These are phyloP conservation scores for Chrysoporthe puriensis DNA, from an alignment of 2,329 filamentous ascomycete species.

Conservation along the genomic window DNA sequence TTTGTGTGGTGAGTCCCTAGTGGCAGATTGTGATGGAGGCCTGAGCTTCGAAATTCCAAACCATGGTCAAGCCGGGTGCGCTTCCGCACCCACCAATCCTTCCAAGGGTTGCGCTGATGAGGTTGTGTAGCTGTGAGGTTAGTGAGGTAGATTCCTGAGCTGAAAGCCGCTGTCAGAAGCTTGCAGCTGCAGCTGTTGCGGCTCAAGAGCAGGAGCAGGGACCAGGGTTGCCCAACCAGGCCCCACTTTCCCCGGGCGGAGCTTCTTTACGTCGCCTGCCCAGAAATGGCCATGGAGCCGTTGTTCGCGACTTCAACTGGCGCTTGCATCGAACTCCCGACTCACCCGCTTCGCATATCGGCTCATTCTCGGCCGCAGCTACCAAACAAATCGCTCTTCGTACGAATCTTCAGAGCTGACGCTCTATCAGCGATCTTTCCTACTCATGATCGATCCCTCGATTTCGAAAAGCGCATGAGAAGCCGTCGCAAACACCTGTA, in stretches of 20 bases:
- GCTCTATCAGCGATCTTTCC: not conserved
- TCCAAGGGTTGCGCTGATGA: not conserved
- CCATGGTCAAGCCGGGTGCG: slow-evolving; percentile 8
- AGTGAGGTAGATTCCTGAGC: not conserved
- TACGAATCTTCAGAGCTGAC: too few species aligned
- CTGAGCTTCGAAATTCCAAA: not conserved
- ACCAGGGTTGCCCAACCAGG: not conserved
- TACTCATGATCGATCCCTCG: not conserved
- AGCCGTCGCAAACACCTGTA: not conserved
- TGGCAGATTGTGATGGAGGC: not conserved
- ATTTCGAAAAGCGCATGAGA: not conserved
- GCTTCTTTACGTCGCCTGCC: not conserved
- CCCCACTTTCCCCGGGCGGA: slow-evolving; percentile 2
- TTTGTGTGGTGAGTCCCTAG: not conserved
- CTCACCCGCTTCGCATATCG: not conserved
- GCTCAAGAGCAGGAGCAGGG: slow-evolving; percentile 13
- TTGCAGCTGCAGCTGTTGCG: slow-evolving; percentile 11
- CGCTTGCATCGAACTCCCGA: not conserved
- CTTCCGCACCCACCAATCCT: not conserved
- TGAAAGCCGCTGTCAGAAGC: slow-evolving; percentile 7
- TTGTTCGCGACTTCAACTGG: not conserved
- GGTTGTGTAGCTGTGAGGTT: not conserved
- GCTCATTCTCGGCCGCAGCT: not conserved
- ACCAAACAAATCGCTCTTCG: not conserved
- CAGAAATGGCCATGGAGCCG: slow-evolving; percentile 1